Evolutionary conservation across 2,329 filamentous ascomycete species (phyloP).

Genomic region (Coniella vitis): DNA sequence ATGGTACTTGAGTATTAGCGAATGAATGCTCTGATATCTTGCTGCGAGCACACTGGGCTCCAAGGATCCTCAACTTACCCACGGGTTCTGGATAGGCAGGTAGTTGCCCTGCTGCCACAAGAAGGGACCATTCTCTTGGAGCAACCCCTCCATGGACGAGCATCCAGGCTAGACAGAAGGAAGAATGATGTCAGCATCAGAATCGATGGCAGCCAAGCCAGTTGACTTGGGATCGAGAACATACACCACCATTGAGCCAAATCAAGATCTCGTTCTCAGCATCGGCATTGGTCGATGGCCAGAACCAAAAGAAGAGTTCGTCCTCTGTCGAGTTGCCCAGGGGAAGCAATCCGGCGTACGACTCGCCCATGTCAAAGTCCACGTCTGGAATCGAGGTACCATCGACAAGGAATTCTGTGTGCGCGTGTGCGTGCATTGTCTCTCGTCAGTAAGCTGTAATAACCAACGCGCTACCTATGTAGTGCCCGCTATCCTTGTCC

Average conservation of each 20-base stretch:
- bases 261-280: slow-evolving; percentile 51
- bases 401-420: slow-evolving; percentile 53
- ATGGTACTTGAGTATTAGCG: background rate
- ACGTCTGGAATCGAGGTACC: slow-evolving; percentile 58
- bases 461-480: background rate
- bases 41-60: background rate
- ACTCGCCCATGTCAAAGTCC: slow-evolving; percentile 57
- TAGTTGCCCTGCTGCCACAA: slow-evolving; percentile 61
- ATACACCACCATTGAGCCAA: slow-evolving; percentile 46
- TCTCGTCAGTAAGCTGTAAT: no score
- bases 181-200: slow-evolving; percentile 44
- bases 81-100: slow-evolving; percentile 55
- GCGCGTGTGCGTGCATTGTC: background rate
- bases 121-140: slow-evolving; percentile 70
- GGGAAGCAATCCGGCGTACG: slow-evolving; percentile 53
- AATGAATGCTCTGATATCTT: no score
- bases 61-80: slow-evolving; percentile 31
- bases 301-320: slow-evolving; percentile 57
- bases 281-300: slow-evolving; percentile 43
- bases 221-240: slow-evolving; percentile 2
- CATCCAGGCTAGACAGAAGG: slow-evolving; percentile 49
- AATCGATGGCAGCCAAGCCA: slow-evolving; percentile 42
- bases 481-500: no score
- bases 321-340: slow-evolving; percentile 38
- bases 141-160: slow-evolving; percentile 55